Evolutionary conservation across 805 yeast genomes (phyloP), one percentile per base, ranked within the genome.

Genomic region (Ogataea wickerhamii): DNA sequence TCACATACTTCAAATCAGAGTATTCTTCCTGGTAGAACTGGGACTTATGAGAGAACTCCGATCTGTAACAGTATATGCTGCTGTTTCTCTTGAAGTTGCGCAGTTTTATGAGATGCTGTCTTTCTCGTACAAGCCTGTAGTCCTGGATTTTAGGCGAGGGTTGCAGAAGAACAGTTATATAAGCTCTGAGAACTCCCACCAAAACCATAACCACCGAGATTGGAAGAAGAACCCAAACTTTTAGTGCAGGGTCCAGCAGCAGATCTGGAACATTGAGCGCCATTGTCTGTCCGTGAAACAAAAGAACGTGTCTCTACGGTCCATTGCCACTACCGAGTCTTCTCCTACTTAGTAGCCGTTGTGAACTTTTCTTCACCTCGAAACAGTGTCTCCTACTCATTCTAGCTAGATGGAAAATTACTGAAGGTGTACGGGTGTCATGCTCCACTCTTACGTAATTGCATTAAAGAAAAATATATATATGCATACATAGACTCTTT

Each of bases 221-320:
- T 18, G 98, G 98, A 24, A 87, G 60, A 13, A 93, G 67, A 21
- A 88, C 98, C 97, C 98, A 91, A 51, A 79, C 74, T 57, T 84
- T 82, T 44, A 93, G 68, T 37, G 76, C 74, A 4, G 96, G 95
- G 55, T 91, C 98, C 32, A 91, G 66, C 12, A 80, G 61, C 16
- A 82, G 59, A 37, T 79, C 82, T 2, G 80, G 76, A 21, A 65
- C 67, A 4, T 44, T 33, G 53, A 47, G 49, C 14, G 36, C 31
- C 40, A 40, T 43, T 28, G 24, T 28, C 12, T 17, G 11, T 10
- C 19, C 11, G 25, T 22, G 25, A n/a, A n/a, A n/a, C n/a, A n/a
- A n/a, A n/a, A n/a, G n/a, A n/a, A n/a, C n/a, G n/a, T n/a, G n/a
- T n/a, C n/a, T n/a, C n/a, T n/a, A n/a, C n/a, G n/a, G n/a, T n/a